Conservation (phyloP, 2,329 filamentous ascomycete species). For the Fusarium nurragi region DNA sequence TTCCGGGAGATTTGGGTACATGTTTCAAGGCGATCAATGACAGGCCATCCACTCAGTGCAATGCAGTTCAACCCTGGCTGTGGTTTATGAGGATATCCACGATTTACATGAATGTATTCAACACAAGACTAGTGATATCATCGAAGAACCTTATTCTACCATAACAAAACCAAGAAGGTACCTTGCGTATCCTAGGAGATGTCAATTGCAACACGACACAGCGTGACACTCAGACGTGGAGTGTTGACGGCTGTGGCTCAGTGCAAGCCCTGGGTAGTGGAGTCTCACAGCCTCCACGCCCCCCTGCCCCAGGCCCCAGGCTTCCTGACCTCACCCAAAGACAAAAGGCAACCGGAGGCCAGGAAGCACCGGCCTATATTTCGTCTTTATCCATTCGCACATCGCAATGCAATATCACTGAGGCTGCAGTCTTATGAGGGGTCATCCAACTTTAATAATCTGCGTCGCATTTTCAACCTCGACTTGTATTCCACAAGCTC, state of each 20-base stretch:
- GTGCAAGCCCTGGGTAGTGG: constrained; percentile 30
- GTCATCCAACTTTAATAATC: background rate
- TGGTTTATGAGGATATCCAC: too few species aligned
- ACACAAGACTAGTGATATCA: background rate
- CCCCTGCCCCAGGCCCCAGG: constrained; percentile 8
- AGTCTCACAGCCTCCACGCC: constrained; percentile 26
- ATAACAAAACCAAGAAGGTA: background rate
- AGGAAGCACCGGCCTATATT: constrained; percentile 17
- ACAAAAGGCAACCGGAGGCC: constrained; percentile 23
- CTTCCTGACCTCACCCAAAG: constrained; percentile 18
- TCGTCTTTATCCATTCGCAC: background rate
- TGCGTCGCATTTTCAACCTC: constrained; percentile 12
- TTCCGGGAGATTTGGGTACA: constrained; percentile 9
- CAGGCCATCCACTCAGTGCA: constrained; percentile 1
- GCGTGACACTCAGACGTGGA: constrained; percentile 18
- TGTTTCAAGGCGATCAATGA: constrained; percentile 13
- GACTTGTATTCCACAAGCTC: constrained; percentile 6
- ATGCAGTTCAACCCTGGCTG: background rate
- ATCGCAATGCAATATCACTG: background rate
- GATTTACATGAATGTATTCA: too few species aligned
- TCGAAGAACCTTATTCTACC: background rate
- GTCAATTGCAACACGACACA: background rate
- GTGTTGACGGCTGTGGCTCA: constrained; percentile 42
- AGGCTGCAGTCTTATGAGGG: constrained; percentile 29
- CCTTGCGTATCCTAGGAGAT: background rate